Evolutionary conservation across 768 basidiomycete species (phyloP), one percentile per base, ranked within the genome.

Genomic region (Clavaria fumosa): DNA sequence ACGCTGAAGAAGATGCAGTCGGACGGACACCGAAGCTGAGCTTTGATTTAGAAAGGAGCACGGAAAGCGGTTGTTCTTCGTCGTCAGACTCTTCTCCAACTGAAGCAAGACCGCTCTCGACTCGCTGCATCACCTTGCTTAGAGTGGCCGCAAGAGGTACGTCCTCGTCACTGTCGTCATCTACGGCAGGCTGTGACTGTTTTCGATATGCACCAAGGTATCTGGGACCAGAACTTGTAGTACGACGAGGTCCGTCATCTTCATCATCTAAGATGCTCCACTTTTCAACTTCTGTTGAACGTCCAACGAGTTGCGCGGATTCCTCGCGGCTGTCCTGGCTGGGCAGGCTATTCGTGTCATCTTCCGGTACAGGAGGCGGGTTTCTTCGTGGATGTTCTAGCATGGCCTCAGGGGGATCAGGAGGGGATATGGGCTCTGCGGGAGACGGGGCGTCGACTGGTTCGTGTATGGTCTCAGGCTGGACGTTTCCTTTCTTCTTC

Each of bases 111-210:
- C 41, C 48, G n/a, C n/a, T n/a, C 32, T 49, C 51, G 23, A 56
- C 60, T 33, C 73, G 69, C 41, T 66, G 65, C 15, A 57, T 57
- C n/a, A 64, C 72, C 23, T 70, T 69, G 38, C 63, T 60, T n/a
- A 74, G 59, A 5, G 78, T 70, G 2, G 69, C 70, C 18, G 74
- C 71, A 6, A 89, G 62, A 2, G 86, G 86, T 30, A 85, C 46
- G 56, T 89, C 84, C 45, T 88, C 84, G 37, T 84, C 84, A 43
- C 79, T 81, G 43, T 75, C 72, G 14, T 67, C 66, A 35, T 64
- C 67, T 12, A 47, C 49, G 15, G 35, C 23, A 31, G 28, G 31
- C 33, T 34, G 24, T 38, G 45, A 45, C 15, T 46, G 54, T 27
- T 27, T 35, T 12, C 42, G 48, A 9, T 37, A 15, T 41, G 54